Evolutionary conservation across 805 yeast species (phyloP), one percentile per base, ranked within the genome.

Genomic region (Candida vaughaniae): DNA sequence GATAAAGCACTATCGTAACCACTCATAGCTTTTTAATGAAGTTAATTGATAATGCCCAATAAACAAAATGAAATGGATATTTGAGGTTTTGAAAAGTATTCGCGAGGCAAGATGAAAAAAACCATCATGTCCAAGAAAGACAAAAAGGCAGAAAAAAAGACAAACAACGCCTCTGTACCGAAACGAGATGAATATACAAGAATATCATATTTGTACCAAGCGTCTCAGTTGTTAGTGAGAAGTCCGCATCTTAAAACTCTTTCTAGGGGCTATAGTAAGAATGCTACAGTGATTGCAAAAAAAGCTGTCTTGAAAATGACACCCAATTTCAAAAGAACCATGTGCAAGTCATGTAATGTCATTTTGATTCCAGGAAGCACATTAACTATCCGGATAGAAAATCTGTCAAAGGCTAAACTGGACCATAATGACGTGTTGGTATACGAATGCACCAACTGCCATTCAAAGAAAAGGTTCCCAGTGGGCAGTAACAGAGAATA

Each of bases 1-100:
- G 97, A 90, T 54, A 91, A 77, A 39, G 99, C 99, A 77, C 98
- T 81, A 66, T 91, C 99, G 95, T 91, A 91, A 46, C 99, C 98
- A 75, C 96, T 87, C 99, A 91, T 91, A 31, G 9, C 14, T 29
- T 10, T 26, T 25, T 25, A 18, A 9, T 22, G 16, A 17, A 9
- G 7, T 12, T 50, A 18, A 29, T 23, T 16, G 16, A 18, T 25
- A 12, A 16, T n/a, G n/a, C n/a, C n/a, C n/a, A n/a, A n/a, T n/a
- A n/a, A n/a, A n/a, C n/a, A n/a, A 8, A 22, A 22, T 22, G 7
- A 8, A 10, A 10, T 22, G 23, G 23, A 25, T 25, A 8, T 12
- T n/a, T n/a, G n/a, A n/a, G n/a, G n/a, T n/a, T n/a, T 18, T 7
- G 23, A 22, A 22, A 22, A 22, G 11, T 22, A n/a, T n/a, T n/a